Percentiles rank a stretch among this genome's conserved stretches.
Evolutionary conservation across 2,329 filamentous ascomycete species (phyloP).

Genomic region (Stagonosporopsis tanaceti): DNA sequence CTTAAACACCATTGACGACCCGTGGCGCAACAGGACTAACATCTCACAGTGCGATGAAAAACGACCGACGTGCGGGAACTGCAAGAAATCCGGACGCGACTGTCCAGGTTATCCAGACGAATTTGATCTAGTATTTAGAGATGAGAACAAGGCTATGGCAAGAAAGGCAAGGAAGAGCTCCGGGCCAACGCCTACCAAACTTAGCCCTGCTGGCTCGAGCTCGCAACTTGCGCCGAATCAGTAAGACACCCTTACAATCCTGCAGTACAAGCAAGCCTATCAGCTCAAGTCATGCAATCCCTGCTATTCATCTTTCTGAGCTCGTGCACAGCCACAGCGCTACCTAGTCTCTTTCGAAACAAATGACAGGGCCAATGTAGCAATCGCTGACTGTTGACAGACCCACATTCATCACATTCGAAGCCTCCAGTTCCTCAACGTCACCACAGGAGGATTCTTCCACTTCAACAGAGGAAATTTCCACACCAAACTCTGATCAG

Average conservation of each 20-base stretch:
- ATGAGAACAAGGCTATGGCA: slow-evolving; percentile 74
- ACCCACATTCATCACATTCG: slow-evolving; percentile 6
- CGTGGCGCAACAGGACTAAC: slow-evolving; percentile 13
- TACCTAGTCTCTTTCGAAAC: not conserved
- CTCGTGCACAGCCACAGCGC: not conserved
- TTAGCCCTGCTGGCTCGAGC: slow-evolving; percentile 27
- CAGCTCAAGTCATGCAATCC: not conserved
- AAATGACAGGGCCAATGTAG: not conserved
- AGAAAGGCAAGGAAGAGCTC: slow-evolving; percentile 63
- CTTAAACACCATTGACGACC: not conserved
- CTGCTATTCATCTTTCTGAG: not conserved
- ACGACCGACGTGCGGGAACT: slow-evolving; percentile 47
- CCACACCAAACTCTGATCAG: slow-evolving; percentile 12
- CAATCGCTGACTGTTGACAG: slow-evolving; percentile 4
- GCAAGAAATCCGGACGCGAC: slow-evolving; percentile 41
- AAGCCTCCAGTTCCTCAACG: not conserved
- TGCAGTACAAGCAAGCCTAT: not conserved
- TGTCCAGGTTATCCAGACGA: slow-evolving; percentile 63
- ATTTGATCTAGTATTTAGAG: slow-evolving; percentile 75
- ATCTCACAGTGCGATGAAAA: slow-evolving; percentile 46
- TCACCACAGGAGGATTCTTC: slow-evolving; percentile 3
- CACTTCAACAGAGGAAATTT: not conserved
- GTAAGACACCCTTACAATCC: slow-evolving; percentile 27
- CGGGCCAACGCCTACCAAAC: slow-evolving; percentile 26
- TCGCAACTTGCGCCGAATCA: slow-evolving; percentile 42